Evolutionary conservation across 495 filamentous ascomycete genomes (phyloP).

Genomic region (Hypoxylon intermedium): DNA sequence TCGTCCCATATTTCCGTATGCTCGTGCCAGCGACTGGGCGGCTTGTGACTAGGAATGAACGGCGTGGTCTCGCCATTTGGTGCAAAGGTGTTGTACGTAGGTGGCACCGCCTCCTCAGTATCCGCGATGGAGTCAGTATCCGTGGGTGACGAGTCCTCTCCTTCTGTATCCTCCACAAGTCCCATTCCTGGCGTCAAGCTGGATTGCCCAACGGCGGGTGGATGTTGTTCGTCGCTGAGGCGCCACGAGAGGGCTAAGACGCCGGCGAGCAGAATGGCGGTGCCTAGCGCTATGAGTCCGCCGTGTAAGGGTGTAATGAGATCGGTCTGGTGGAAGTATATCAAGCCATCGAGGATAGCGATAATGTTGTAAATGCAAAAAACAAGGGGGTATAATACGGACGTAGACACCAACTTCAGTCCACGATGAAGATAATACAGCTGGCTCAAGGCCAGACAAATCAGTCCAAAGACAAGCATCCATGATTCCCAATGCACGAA

Average conservation of each 20-base stretch:
- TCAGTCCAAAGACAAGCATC: conserved; percentile 85
- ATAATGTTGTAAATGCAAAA: conserved; percentile 99
- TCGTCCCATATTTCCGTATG: conserved; percentile 72
- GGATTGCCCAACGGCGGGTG: conserved; percentile 65
- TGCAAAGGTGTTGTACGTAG: conserved; percentile 58
- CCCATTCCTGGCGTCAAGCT: conserved; percentile 73
- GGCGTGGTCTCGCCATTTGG: conserved; percentile 44
- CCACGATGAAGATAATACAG: conserved; percentile 95
- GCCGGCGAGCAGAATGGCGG: conserved; percentile 81
- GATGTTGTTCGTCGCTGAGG: conserved; percentile 73
- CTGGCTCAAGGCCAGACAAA: conserved; percentile 84
- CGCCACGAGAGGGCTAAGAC: conserved; percentile 95
- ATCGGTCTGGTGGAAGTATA: conserved; percentile 92
- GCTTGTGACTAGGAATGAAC: conserved; percentile 43
- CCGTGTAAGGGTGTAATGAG: conserved; percentile 77
- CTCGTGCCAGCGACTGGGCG: conserved; percentile 56
- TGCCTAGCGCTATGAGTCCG: conserved; percentile 85
- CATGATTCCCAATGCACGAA: conserved; percentile 98
- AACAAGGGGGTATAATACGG: conserved; percentile 94
- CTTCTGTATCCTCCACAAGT: conserved; percentile 69
- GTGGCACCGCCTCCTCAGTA: conserved; percentile 40
- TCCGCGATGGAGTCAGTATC: conserved; percentile 53
- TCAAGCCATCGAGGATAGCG: conserved; percentile 94
- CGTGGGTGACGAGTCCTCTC: conserved; percentile 58
- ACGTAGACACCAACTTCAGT: conserved; percentile 92